Evolutionary conservation across 2,329 filamentous ascomycete species (phyloP).

Genomic region (Colletotrichum nymphaeae): DNA sequence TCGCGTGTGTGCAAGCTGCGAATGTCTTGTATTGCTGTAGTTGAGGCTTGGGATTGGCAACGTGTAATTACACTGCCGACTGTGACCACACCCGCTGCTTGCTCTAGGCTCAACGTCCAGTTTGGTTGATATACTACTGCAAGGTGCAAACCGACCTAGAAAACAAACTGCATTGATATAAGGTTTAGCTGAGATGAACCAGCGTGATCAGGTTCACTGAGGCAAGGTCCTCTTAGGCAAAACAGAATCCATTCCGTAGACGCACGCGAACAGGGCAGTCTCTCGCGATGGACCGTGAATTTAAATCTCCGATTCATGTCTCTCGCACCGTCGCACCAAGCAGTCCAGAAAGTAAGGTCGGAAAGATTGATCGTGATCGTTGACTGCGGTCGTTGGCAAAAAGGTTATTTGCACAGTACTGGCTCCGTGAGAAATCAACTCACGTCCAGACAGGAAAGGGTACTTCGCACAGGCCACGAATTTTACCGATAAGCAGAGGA

Average conservation of each 20-base stretch:
- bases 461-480: background rate
- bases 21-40: background rate
- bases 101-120: background rate
- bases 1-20: background rate
- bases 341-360: too few species aligned
- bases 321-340: background rate
- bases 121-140: background rate
- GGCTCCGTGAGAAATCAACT: background rate
- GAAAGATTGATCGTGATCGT: background rate
- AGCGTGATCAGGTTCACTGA: too few species aligned
- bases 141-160: background rate
- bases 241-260: constrained; percentile 15
- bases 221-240: constrained; percentile 5
- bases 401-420: background rate
- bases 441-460: background rate
- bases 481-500: background rate
- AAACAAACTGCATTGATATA: background rate
- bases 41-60: background rate
- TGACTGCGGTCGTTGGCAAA: background rate
- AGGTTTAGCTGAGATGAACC: background rate
- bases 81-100: background rate
- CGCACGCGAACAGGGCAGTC: background rate
- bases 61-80: background rate
- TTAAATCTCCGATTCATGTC: constrained; percentile 31
- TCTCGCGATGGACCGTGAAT: constrained; percentile 15